A percentile compares a stretch with the other conserved stretches of the same genome.
phyloP scores from a whole-genome alignment of 495 filamentous ascomycete species.

The Trypethelium eluteriae region DNA sequence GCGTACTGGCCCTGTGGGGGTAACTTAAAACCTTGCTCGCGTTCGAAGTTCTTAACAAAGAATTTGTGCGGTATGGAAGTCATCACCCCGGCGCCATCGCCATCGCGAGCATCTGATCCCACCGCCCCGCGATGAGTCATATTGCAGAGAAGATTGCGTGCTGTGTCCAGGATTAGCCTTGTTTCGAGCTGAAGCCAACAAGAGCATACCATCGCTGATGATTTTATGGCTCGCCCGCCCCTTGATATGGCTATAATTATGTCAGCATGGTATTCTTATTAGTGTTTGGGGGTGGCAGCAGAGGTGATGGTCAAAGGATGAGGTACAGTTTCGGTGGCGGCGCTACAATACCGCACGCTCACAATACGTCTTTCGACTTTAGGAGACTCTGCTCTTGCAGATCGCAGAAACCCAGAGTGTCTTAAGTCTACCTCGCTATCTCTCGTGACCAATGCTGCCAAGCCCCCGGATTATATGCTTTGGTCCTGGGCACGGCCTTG shows the following conservation, averaged over 20 bases:
- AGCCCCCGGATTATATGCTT: background rate
- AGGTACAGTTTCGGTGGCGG: background rate
- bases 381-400: constrained; percentile 11
- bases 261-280: constrained; percentile 11
- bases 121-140: constrained; percentile 99
- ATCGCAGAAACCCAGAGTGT: background rate
- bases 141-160: constrained; percentile 92
- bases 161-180: constrained; percentile 38
- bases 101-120: constrained; percentile 93
- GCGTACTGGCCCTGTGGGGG: constrained; percentile 91
- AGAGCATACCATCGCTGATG: constrained; percentile 85
- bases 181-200: constrained; percentile 11
- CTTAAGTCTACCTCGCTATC: background rate
- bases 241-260: constrained; percentile 75
- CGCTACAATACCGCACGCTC: too few species aligned
- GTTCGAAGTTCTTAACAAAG: constrained; percentile 96
- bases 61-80: constrained; percentile 98
- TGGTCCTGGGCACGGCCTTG: background rate
- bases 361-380: background rate
- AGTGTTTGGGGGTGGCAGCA: constrained; percentile 14
- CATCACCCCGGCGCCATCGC: constrained; percentile 98
- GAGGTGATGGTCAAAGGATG: background rate
- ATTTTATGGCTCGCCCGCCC: constrained; percentile 97
- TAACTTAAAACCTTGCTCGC: constrained; percentile 75
- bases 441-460: background rate